Evolutionary conservation across 495 filamentous ascomycete species (phyloP).

Genomic region (Neurospora sp.): DNA sequence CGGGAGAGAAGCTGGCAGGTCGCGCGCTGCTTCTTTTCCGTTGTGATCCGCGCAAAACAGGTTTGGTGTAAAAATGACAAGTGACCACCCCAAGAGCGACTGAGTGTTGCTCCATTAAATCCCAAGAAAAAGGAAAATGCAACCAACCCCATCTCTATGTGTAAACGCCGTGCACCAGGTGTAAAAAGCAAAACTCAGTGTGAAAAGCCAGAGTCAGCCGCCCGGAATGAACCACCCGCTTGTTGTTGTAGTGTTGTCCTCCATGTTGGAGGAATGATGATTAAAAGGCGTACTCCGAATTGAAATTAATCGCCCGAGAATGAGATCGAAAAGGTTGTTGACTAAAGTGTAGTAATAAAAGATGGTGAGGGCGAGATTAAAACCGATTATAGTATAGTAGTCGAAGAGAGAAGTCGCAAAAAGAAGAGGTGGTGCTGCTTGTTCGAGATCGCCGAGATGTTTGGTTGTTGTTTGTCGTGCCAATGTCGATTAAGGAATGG

Average conservation of each 20-base stretch:
- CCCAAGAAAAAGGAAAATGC: slow-evolving; percentile 15
- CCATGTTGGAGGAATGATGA: slow-evolving; percentile 27
- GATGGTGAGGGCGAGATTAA: slow-evolving; percentile 22
- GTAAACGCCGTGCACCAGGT: slow-evolving; percentile 25
- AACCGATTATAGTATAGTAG: slow-evolving; percentile 9
- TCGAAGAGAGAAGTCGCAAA: slow-evolving; percentile 2
- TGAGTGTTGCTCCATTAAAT: slow-evolving; percentile 12
- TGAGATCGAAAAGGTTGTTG: not conserved
- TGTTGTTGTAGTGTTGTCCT: slow-evolving; percentile 2
- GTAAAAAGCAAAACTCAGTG: slow-evolving; percentile 8
- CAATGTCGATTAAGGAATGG: not conserved
- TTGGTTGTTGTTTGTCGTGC: not conserved
- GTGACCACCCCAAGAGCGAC: not conserved
- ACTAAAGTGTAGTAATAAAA: slow-evolving; percentile 1
- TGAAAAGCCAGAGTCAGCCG: slow-evolving; percentile 2
- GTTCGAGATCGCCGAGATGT: not conserved
- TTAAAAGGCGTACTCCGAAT: slow-evolving; percentile 35
- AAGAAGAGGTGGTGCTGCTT: not conserved
- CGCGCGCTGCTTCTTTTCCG: slow-evolving; percentile 9
- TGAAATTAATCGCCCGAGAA: slow-evolving; percentile 4
- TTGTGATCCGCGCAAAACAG: slow-evolving; percentile 8
- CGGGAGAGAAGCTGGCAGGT: slow-evolving; percentile 2
- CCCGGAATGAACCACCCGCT: slow-evolving; percentile 14
- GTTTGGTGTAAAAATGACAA: slow-evolving; percentile 7
- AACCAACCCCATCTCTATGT: slow-evolving; percentile 18